Evolutionary conservation across 495 filamentous ascomycete species (phyloP), one percentile per base, ranked within the genome.

Genomic region (Rostrohypoxylon terebratum): DNA sequence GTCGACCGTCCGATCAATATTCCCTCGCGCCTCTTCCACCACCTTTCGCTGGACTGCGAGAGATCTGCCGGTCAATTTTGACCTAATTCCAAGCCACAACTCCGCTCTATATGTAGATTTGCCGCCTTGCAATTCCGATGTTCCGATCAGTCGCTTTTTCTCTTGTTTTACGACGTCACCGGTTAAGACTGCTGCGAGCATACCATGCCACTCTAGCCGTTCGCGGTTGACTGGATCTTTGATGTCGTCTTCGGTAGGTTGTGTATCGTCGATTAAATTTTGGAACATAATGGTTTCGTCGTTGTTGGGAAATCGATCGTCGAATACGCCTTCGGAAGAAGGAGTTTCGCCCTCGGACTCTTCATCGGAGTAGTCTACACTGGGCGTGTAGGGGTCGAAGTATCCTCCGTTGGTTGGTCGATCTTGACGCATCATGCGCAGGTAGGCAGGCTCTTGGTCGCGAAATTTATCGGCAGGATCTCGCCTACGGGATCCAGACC

Each of bases 111-210:
- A 83, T 16, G 90, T 87, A 45, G 87, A 85, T 63, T 92, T 91
- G 40, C 88, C 89, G 59, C 90, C 87, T 59, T 91, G 88, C 59
- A 85, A 83, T 70, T 97, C 96, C 7, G 89, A 85, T 21, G 92
- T 88, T 16, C 94, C 96, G 73, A 95, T 93, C 71, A 99, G 81
- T 33, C 96, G 88, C 76, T 97, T 96, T 83, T 98, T 99, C 82
- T 99, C 96, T 79, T 99, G 96, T 70, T 93, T 92, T 21, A 99
- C 95, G 10, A 99, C 96, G 79, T 99, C 96, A 58, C 96, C 96
- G 38, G 94, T 98, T 71, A 99, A 81, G 3, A 99, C 96, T 1
- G 93, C 94, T 28, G 94, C 93, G 42, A 99, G 83, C 96, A 99
- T 99, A 4, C 93, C 91, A 81, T 99, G 95, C 96, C 96, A 99